Base-by-base conservation (phyloP, 305 asterid species). In the Salvia sclarea region DNA sequence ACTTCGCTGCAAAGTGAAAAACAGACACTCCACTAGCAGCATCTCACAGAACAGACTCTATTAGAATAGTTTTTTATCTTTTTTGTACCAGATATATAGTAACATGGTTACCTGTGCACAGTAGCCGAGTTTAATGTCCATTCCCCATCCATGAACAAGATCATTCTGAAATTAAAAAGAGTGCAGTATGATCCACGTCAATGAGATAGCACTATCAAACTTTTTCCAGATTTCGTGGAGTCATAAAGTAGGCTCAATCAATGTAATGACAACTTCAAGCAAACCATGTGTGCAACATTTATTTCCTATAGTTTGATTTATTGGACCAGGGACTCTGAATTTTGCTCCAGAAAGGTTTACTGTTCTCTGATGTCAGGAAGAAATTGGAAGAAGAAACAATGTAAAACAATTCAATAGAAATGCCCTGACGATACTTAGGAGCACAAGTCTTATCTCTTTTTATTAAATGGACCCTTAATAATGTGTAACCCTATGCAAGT, bases 61-160 rank as follows among this genome's bases (percentile, higher is more conserved):
- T 8, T 24, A 54, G 45, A 56, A 28, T 49, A 56, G 35, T 68
- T 55, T 6, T 55, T 7, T 55, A 10, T 38, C 10, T 28, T 6
- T 2, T 16, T 8, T 11, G 31, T 10, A 18, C 14, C 31, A 17
- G 44, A 10, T 16, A 8, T 37, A 37, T 6, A 17, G 0, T n/a
- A 22, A 61, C 50, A 48, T 48, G 64, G 57, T 73, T 71, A 87
- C 98, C 96, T 92, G 96, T 25, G 96, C 94, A 50, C 98, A 92
- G 73, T 92, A 92, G 22, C 98, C 98, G 4, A 92, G 96, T 79
- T 89, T 92, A 88, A 92, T 92, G 81, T 89, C 98, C 96, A 89
- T 80, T 74, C 98, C 98, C 98, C 98, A 92, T 64, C 98, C 98
- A 64, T 87, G 98, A 72, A 92, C 94, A 77, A 92, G 98, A 85